These are phyloP conservation scores for Suillus brevipes DNA, from an alignment of 768 basidiomycete species.

Conservation along the genomic window DNA sequence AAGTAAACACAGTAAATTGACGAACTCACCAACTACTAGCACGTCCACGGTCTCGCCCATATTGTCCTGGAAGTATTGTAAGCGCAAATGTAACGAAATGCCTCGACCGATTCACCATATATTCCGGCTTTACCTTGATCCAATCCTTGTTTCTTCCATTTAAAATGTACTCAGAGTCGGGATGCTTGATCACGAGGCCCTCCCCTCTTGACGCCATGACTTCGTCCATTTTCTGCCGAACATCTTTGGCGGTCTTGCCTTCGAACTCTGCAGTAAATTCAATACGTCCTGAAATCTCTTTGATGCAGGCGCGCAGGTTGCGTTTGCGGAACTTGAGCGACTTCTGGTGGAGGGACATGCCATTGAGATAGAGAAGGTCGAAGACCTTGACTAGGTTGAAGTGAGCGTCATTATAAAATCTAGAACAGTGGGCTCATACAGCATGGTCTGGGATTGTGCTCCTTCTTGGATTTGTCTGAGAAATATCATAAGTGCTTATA, in stretches of 20 bases:
- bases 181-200: conserved; percentile 91
- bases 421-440: conserved; percentile 45
- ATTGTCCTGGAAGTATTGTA: conserved; percentile 57
- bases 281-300: conserved; percentile 71
- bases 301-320: conserved; percentile 68
- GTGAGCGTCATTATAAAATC: conserved; percentile 28
- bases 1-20: neutral
- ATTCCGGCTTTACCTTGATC: conserved; percentile 94
- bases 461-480: conserved; percentile 68
- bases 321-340: conserved; percentile 77
- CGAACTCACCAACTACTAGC: conserved; percentile 74
- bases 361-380: conserved; percentile 88
- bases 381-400: conserved; percentile 85
- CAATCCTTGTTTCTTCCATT: conserved; percentile 90
- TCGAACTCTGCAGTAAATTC: conserved; percentile 74
- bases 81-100: conserved; percentile 3
- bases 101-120: conserved; percentile 55
- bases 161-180: conserved; percentile 73
- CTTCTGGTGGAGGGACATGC: conserved; percentile 71
- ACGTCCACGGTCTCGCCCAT: conserved; percentile 93
- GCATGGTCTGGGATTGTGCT: conserved; percentile 82
- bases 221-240: conserved; percentile 76
- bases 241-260: conserved; percentile 80
- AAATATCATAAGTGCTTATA: conserved; percentile 1
- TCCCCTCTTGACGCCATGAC: conserved; percentile 87